Evolutionary conservation across 2,329 filamentous ascomycete species (phyloP).

Genomic region (Fusarium sulawesiense): DNA sequence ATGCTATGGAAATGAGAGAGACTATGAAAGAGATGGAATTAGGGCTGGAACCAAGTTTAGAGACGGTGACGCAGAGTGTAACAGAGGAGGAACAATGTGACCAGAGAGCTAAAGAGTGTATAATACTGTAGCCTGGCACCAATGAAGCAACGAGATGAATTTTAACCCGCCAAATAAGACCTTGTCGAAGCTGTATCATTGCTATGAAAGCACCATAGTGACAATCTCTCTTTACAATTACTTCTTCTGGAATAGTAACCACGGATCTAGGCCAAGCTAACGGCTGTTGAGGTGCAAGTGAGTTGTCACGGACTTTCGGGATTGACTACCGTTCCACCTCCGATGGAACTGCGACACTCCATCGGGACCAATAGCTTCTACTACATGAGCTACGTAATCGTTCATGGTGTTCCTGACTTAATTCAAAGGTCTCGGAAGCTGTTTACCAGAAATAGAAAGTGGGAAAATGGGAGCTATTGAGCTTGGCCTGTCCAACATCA

Average conservation of each 20-base stretch:
- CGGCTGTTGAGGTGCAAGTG: not conserved
- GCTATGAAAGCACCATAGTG: not conserved
- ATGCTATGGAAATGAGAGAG: slow-evolving; percentile 23
- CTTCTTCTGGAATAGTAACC: not conserved
- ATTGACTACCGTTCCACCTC: not conserved
- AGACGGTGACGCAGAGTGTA: not conserved
- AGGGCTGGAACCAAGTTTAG: not conserved
- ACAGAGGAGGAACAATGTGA: not conserved
- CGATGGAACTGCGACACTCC: not conserved
- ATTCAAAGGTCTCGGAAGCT: rapidly evolving
- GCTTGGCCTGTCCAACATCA: not conserved
- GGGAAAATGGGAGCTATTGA: not conserved
- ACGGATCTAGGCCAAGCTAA: not conserved
- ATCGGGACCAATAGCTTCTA: rapidly evolving
- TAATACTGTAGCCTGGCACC: not conserved
- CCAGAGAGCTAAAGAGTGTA: not conserved
- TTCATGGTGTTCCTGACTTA: rapidly evolving
- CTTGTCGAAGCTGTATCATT: no score
- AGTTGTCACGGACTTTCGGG: not conserved
- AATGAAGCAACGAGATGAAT: no score
- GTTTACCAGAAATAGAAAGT: not conserved
- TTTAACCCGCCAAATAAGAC: not conserved
- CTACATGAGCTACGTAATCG: rapidly evolving
- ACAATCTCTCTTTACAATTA: not conserved
- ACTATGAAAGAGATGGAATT: not conserved